phyloP scores from a whole-genome alignment of 192 early-diverging fungal genomes.

The Obelidium mucronatum region DNA sequence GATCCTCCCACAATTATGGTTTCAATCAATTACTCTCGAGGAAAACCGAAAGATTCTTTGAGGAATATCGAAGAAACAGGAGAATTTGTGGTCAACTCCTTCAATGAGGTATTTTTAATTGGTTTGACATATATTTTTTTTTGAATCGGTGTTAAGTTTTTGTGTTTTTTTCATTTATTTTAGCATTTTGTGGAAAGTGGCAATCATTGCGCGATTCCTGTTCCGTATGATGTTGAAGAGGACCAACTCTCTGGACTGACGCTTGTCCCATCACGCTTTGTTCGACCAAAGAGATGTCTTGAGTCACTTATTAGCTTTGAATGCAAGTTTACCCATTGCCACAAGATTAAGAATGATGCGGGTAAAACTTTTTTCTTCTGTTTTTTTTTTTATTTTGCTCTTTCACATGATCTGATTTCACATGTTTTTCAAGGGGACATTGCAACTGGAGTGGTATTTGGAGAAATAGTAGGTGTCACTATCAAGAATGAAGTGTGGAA shows the following conservation, averaged over 20 bases:
- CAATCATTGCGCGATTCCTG: slow-evolving; percentile 54
- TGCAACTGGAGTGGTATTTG: slow-evolving; percentile 50
- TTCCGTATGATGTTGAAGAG: slow-evolving; percentile 47
- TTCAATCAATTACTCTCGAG: slow-evolving; percentile 45
- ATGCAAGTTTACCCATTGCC: slow-evolving; percentile 47
- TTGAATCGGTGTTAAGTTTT: too few species aligned
- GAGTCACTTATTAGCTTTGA: slow-evolving; percentile 52
- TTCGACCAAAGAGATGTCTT: slow-evolving; percentile 40
- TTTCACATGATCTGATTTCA: background rate
- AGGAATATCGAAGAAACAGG: slow-evolving; percentile 50
- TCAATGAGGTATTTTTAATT: slow-evolving; percentile 39
- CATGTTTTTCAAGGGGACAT: slow-evolving; percentile 34
- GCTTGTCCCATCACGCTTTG: slow-evolving; percentile 31
- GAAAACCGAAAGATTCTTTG: slow-evolving; percentile 53
- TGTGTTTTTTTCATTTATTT: too few species aligned
- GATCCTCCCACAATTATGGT: slow-evolving; percentile 56
- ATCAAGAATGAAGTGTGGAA: slow-evolving; percentile 46
- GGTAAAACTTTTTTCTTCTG: slow-evolving; percentile 9
- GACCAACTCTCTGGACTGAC: slow-evolving; percentile 47
- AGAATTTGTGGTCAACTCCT: slow-evolving; percentile 60
- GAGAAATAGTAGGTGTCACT: slow-evolving; percentile 44
- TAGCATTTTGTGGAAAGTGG: slow-evolving; percentile 52
- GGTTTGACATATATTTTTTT: too few species aligned
- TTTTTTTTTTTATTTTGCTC: background rate
- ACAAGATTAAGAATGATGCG: slow-evolving; percentile 38